Evolutionary conservation across 2,329 filamentous ascomycete genomes (phyloP).

Genomic region (Dactylellina sp.): DNA sequence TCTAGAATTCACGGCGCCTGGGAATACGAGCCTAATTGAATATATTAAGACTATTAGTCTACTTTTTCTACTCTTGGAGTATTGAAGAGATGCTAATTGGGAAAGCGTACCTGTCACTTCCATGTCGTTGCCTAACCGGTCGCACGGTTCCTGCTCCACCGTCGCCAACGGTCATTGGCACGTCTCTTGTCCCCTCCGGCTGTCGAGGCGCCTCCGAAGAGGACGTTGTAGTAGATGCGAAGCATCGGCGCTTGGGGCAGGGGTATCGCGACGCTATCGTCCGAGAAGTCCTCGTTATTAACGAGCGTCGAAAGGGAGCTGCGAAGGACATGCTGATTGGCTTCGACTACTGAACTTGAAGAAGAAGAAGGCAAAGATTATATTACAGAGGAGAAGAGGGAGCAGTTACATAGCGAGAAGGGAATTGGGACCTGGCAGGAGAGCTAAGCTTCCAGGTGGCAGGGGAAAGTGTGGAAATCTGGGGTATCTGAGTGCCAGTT

Average conservation of each 20-base stretch:
- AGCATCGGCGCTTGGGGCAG: slow-evolving; percentile 42
- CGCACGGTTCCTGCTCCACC: slow-evolving; percentile 49
- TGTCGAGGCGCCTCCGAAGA: slow-evolving; percentile 41
- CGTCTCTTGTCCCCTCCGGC: slow-evolving; percentile 52
- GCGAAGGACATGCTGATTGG: slow-evolving; percentile 47
- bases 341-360: slow-evolving; percentile 11
- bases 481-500: slow-evolving; percentile 41
- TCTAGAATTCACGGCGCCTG: slow-evolving; percentile 92
- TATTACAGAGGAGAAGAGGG: not conserved
- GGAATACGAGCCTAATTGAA: slow-evolving; percentile 70
- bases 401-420: slow-evolving; percentile 35
- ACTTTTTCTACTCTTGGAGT: not conserved
- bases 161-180: slow-evolving; percentile 55
- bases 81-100: not conserved
- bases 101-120: slow-evolving; percentile 41
- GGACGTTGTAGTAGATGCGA: slow-evolving; percentile 26
- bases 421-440: slow-evolving; percentile 21
- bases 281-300: slow-evolving; percentile 41
- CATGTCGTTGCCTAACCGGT: slow-evolving; percentile 48
- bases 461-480: slow-evolving; percentile 36
- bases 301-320: slow-evolving; percentile 46
- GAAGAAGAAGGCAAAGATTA: not conserved
- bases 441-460: slow-evolving; percentile 50
- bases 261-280: slow-evolving; percentile 44
- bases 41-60: not conserved